phyloP scores from a whole-genome alignment of 352 stramenopile species.

The Plasmopara viticola region DNA sequence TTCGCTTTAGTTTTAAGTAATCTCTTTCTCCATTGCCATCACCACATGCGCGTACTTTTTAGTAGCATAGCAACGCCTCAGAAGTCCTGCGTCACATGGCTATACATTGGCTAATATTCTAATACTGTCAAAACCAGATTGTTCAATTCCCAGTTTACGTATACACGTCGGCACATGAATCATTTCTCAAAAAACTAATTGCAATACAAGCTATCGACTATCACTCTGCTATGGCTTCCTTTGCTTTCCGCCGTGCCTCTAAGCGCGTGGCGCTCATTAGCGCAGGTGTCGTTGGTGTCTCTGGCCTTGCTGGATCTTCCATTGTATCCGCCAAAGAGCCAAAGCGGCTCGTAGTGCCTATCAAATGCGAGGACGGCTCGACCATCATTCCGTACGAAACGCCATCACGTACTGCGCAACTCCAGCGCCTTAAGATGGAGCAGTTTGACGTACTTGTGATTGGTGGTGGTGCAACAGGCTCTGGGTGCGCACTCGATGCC shows the following conservation, averaged over 20 bases:
- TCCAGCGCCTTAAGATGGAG: slow-evolving; percentile 81
- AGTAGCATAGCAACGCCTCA: too few species aligned
- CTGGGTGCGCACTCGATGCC: slow-evolving; percentile 88
- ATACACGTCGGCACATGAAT: too few species aligned
- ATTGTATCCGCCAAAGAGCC: slow-evolving; percentile 75
- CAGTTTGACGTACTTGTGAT: slow-evolving; percentile 93
- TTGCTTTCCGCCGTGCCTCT: slow-evolving; percentile 47
- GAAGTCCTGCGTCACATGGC: too few species aligned
- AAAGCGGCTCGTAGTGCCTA: slow-evolving; percentile 57
- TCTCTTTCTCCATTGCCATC: too few species aligned
- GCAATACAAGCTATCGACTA: background rate
- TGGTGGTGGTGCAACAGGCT: slow-evolving; percentile 88
- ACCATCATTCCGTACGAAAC: slow-evolving; percentile 82
- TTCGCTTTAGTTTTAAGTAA: too few species aligned
- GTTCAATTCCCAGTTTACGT: too few species aligned
- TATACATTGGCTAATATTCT: too few species aligned
- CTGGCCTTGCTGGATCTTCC: slow-evolving; percentile 47
- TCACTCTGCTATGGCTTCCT: slow-evolving; percentile 43
- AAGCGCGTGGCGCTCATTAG: slow-evolving; percentile 50
- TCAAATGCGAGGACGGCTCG: slow-evolving; percentile 79
- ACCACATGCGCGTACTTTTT: too few species aligned
- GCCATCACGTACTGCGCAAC: slow-evolving; percentile 55
- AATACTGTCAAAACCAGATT: too few species aligned
- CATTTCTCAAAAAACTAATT: too few species aligned
- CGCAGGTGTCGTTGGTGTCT: slow-evolving; percentile 36